Percentiles rank a stretch among this genome's conserved stretches.
Conservation (phyloP, 768 basidiomycete genomes). For the Mycena amicta region DNA sequence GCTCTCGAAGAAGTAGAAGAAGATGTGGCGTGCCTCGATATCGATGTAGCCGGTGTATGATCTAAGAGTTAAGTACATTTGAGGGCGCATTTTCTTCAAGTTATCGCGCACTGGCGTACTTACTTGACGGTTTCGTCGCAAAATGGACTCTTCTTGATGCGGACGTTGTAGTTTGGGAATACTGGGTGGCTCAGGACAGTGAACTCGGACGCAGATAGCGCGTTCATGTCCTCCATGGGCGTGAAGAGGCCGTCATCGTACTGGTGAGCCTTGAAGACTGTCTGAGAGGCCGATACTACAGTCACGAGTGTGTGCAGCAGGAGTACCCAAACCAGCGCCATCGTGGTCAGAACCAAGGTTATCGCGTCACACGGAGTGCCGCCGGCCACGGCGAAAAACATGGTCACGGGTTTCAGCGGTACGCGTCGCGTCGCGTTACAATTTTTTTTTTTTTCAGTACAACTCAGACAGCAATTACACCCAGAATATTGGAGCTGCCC, state of each 20-base stretch:
- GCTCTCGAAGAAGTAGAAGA: constrained; percentile 82
- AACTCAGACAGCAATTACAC: too few relatives aligned
- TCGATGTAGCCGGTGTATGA: constrained; percentile 72
- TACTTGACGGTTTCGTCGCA: constrained; percentile 45
- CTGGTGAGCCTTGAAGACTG: background rate
- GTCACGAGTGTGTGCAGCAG: background rate
- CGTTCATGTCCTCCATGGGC: constrained; percentile 19
- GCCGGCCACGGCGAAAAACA: background rate
- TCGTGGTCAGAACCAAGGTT: background rate
- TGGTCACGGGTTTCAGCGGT: background rate
- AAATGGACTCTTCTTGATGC: constrained; percentile 42
- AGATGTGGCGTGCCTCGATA: constrained; percentile 60
- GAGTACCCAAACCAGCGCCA: background rate
- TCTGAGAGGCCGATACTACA: background rate
- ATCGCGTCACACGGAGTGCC: background rate
- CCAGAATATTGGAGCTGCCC: too few relatives aligned
- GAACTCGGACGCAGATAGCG: constrained; percentile 34
- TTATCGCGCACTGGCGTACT: constrained; percentile 2
- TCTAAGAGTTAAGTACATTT: too few relatives aligned
- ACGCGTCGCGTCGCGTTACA: too few relatives aligned
- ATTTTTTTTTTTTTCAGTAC: too few relatives aligned
- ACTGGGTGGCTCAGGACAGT: constrained; percentile 43
- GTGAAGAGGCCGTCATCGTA: constrained; percentile 23
- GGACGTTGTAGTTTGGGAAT: constrained; percentile 46
- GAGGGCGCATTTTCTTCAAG: background rate